Evolutionary conservation across 345 rosid genomes (phyloP), one percentile per base, ranked within the genome.

Genomic region (Ailanthus altissimus): DNA sequence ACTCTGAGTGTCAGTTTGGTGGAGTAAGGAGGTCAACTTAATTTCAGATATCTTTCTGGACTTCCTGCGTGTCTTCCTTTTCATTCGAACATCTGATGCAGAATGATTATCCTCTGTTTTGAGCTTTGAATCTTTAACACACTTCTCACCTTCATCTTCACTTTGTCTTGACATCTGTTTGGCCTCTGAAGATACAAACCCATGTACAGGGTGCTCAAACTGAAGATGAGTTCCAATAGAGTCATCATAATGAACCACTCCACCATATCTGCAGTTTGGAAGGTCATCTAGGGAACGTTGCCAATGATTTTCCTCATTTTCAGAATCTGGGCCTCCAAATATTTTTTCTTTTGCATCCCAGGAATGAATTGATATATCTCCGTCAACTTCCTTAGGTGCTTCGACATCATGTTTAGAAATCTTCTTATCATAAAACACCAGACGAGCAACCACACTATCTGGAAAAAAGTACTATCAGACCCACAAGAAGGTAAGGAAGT

Each of bases 41-140:
- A 88, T 84, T 83, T 85, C 88, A 38, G 98, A 90, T 82, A 86
- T 83, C 73, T 87, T 91, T 82, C 81, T 93, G 32, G 92, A 90
- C 84, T 89, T 91, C 84, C 88, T 89, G 64, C 82, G 87, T 50
- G 81, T 80, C 89, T 89, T 91, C 84, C 76, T 89, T 78, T 83
- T 87, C 75, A 72, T 71, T 73, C 61, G 62, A 77, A 76, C 80
- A 71, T 74, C 84, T 64, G 57, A 56, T 4, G 51, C 25, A 74
- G 46, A 78, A 83, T 40, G 58, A 67, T 72, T 80, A 78, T 73
- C 88, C 74, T 84, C 86, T 9, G 70, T 72, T 77, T 76, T 64
- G 15, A 80, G 73, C 18, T 45, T 70, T 47, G 86, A 81, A 78
- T 83, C 85, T 82, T 82, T 83, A 75, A 78, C 65, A 65, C 81